A percentile compares a stretch with the other conserved stretches of the same genome.
Evolutionary conservation across 306 rosid genomes (phyloP).

Genomic region (Cucurbita pepo): DNA sequence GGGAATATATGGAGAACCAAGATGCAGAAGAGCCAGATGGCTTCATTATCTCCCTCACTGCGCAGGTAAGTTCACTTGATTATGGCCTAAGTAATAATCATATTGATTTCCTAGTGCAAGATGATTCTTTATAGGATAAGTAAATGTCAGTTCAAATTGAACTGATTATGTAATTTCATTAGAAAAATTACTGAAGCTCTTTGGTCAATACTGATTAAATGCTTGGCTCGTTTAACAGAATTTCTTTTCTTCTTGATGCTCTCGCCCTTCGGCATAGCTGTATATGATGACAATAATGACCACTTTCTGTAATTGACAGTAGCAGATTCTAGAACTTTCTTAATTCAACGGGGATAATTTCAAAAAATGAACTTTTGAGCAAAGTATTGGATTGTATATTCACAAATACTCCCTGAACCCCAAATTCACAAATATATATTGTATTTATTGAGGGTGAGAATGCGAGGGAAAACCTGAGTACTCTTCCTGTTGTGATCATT

Average conservation of each 20-base stretch:
- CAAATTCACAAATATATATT: not conserved
- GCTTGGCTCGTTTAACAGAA: not conserved
- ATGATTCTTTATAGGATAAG: not conserved
- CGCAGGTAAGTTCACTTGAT: constrained; percentile 41
- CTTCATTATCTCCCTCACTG: constrained; percentile 81
- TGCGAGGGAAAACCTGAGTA: not conserved
- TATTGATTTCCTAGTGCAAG: not conserved
- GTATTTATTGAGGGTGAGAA: not conserved
- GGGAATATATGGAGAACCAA: constrained; percentile 90
- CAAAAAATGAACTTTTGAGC: not conserved
- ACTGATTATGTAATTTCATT: not conserved
- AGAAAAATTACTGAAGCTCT: not conserved
- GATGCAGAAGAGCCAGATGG: constrained; percentile 99
- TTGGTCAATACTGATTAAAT: not conserved
- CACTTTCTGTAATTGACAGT: not conserved
- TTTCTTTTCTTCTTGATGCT: not conserved
- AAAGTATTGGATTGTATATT: not conserved
- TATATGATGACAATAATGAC: not conserved
- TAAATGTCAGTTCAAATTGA: not conserved
- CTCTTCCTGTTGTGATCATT: no score
- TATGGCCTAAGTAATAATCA: not conserved
- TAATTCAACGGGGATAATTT: not conserved
- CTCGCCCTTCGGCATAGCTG: not conserved
- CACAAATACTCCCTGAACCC: not conserved
- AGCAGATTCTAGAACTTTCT: not conserved